Evolutionary conservation across 2,329 filamentous ascomycete species (phyloP).

Genomic region (Hymenoscyphus albidus): DNA sequence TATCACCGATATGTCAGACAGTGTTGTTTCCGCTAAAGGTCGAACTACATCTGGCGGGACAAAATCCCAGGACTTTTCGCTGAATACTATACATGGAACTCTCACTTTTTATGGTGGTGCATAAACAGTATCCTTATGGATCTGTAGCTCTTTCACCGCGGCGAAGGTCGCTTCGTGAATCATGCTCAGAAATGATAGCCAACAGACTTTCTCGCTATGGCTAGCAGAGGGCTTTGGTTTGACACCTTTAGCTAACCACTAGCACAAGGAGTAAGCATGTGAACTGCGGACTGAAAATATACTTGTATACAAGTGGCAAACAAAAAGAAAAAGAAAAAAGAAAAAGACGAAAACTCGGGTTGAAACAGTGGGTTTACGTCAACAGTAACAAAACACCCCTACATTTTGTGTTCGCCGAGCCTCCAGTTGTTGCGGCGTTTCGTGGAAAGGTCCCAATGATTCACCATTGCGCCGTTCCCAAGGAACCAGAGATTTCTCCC

Average conservation of each 20-base stretch:
- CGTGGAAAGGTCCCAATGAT: not conserved
- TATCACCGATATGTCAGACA: conserved; percentile 31
- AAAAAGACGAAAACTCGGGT: no score
- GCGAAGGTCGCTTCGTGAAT: conserved; percentile 14
- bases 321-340: no score
- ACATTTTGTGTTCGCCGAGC: conserved; percentile 5
- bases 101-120: conserved; percentile 8
- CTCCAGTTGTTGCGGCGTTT: not conserved
- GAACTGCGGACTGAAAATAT: no score
- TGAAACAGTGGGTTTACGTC: not conserved
- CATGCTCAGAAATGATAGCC: conserved; percentile 18
- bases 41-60: conserved; percentile 32
- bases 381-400: not conserved
- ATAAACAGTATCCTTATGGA: not conserved
- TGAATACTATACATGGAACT: conserved; percentile 23
- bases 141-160: not conserved
- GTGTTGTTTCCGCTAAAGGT: conserved; percentile 28
- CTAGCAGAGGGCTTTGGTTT: conserved; percentile 1
- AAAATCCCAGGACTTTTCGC: conserved; percentile 35
- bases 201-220: conserved; percentile 17
- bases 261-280: conserved; percentile 3
- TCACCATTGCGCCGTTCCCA: conserved; percentile 1
- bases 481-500: conserved; percentile 16
- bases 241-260: conserved; percentile 6
- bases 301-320: no score